These are phyloP conservation scores for Talaromyces atroroseus DNA, from an alignment of 2,329 filamentous ascomycete genomes.

Conservation along the genomic window DNA sequence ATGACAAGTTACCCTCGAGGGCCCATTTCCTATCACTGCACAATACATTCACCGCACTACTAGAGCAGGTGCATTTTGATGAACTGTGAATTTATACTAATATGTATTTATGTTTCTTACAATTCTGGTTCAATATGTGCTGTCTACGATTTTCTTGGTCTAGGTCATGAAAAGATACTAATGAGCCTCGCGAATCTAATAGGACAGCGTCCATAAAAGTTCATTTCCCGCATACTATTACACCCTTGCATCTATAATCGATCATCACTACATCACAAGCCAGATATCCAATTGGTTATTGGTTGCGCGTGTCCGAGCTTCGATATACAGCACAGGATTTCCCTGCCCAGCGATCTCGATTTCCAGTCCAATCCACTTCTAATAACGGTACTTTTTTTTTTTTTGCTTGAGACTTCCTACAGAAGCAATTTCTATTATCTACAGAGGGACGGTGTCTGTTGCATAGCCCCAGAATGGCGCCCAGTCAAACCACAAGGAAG, in stretches of 20 bases:
- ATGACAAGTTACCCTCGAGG: background rate
- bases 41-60: background rate
- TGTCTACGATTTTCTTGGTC: background rate
- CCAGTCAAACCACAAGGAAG: slow-evolving; percentile 6
- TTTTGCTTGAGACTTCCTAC: background rate
- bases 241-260: background rate
- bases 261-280: background rate
- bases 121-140: background rate
- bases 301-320: background rate
- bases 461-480: slow-evolving; percentile 6
- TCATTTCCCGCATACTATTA: background rate
- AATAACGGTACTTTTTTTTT: background rate
- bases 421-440: background rate
- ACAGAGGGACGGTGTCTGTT: background rate
- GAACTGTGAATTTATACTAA: background rate
- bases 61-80: background rate
- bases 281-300: background rate
- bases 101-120: background rate
- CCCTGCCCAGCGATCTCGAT: background rate
- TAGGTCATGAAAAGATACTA: background rate
- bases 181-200: background rate
- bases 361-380: background rate
- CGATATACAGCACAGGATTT: background rate
- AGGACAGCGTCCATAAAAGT: background rate
- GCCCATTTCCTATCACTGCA: background rate